Evolutionary conservation across 192 early-diverging fungal genomes (phyloP).

Genomic region (Irineochytrium annulatum): DNA sequence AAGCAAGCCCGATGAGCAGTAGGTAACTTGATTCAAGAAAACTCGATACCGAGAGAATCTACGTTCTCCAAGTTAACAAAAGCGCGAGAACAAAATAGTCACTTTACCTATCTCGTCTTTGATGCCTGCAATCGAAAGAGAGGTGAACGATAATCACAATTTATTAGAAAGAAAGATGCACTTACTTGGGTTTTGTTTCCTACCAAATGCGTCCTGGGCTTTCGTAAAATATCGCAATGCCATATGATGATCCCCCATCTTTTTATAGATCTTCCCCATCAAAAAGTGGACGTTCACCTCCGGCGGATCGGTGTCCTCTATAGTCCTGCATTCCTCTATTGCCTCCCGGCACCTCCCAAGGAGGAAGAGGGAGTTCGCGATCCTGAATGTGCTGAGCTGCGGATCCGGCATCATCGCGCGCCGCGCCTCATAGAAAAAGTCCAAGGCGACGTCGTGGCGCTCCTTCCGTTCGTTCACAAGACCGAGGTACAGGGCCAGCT

Average conservation of each 20-base stretch:
- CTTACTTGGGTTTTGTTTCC: conserved; percentile 1
- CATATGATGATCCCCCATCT: conserved; percentile 43
- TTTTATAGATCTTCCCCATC: conserved; percentile 53
- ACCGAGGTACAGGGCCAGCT: conserved; percentile 70
- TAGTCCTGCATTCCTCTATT: conserved; percentile 52
- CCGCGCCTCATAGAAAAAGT: conserved; percentile 61
- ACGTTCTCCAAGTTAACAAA: too few relatives aligned
- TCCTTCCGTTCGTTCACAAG: conserved; percentile 56
- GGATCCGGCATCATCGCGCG: conserved; percentile 44
- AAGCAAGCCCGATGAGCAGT: too few relatives aligned
- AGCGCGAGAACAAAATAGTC: too few relatives aligned
- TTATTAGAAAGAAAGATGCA: too few relatives aligned
- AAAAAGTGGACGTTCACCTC: conserved; percentile 64
- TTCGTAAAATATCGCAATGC: conserved; percentile 58
- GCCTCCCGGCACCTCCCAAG: conserved; percentile 61
- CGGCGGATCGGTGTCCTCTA: conserved; percentile 43
- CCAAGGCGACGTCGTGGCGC: conserved; percentile 50
- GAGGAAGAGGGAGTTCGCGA: conserved; percentile 59
- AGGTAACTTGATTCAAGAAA: too few relatives aligned
- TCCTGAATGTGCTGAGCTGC: conserved; percentile 62
- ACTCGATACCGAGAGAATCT: too few relatives aligned
- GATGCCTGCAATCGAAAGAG: too few relatives aligned
- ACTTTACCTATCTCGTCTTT: too few relatives aligned
- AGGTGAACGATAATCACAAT: too few relatives aligned
- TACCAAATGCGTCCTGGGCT: conserved; percentile 49